Conservation (phyloP, 169 alveolate species). For the Plasmodium gallinaceum region DNA sequence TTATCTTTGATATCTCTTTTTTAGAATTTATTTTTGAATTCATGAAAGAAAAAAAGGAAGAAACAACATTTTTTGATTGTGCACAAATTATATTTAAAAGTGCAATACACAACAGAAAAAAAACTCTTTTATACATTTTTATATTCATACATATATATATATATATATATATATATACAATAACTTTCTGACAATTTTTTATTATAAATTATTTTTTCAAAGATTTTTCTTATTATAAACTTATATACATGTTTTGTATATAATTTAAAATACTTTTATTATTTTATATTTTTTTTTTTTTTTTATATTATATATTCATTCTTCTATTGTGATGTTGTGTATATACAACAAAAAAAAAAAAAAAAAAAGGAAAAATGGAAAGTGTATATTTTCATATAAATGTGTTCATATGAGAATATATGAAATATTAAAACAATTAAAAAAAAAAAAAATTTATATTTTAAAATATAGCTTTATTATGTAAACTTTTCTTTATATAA, state of each 20-base stretch:
- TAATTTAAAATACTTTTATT: too few relatives aligned
- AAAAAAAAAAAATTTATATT: too few relatives aligned
- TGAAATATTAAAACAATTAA: too few relatives aligned
- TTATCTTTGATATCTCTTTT: conserved; percentile 63
- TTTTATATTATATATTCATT: background rate
- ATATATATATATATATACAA: too few relatives aligned
- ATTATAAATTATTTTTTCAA: too few relatives aligned
- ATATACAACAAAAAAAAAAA: conserved; percentile 25
- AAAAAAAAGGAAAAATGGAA: conserved; percentile 4
- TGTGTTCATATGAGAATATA: too few relatives aligned
- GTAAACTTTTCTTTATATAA: too few relatives aligned
- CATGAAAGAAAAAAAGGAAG: conserved; percentile 46
- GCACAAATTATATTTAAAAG: conserved; percentile 17
- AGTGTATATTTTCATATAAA: background rate
- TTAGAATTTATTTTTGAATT: conserved; percentile 55
- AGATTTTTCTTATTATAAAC: too few relatives aligned
- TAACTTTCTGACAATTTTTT: too few relatives aligned
- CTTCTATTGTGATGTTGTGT: conserved; percentile 14
- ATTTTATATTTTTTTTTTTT: too few relatives aligned
- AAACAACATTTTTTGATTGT: conserved; percentile 46
- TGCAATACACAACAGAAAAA: conserved; percentile 18
- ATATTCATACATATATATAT: background rate
- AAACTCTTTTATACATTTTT: conserved; percentile 40
- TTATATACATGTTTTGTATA: background rate
- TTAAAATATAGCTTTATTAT: too few relatives aligned